These are phyloP conservation scores for Suhomyces coccinellae DNA, from an alignment of 1,139 yeast species.

Conservation along the genomic window DNA sequence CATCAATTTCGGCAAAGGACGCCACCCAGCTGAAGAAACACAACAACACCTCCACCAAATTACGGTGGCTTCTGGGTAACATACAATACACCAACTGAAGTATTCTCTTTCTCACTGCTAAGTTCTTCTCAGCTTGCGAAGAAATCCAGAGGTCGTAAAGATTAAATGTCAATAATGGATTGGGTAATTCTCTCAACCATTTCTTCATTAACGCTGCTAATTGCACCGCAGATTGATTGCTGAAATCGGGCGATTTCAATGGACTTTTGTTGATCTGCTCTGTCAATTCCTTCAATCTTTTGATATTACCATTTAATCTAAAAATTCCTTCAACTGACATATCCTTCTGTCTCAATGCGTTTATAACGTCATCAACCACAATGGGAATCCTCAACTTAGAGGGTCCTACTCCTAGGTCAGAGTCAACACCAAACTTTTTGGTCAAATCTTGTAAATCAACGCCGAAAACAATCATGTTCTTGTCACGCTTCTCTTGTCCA, in stretches of 20 bases:
- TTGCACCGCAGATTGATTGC: constrained; percentile 84
- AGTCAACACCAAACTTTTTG: constrained; percentile 77
- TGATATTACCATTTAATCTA: constrained; percentile 93
- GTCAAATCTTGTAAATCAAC: constrained; percentile 71
- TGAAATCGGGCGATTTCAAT: constrained; percentile 67
- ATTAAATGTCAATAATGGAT: constrained; percentile 77
- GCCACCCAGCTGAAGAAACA: constrained; percentile 95
- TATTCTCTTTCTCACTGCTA: constrained; percentile 51
- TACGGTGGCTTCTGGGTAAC: constrained; percentile 81
- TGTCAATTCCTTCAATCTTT: constrained; percentile 72
- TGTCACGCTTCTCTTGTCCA: constrained; percentile 30
- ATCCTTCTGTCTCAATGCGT: constrained; percentile 85
- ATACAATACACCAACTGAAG: constrained; percentile 74
- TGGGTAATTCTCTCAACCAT: constrained; percentile 89
- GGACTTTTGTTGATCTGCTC: constrained; percentile 78
- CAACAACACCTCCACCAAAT: constrained; percentile 80
- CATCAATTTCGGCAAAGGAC: constrained; percentile 87
- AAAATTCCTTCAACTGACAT: constrained; percentile 97
- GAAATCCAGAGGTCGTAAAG: constrained; percentile 80
- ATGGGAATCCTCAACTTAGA: constrained; percentile 78
- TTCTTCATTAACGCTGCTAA: constrained; percentile 91
- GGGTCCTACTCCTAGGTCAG: constrained; percentile 87
- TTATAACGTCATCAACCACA: constrained; percentile 80
- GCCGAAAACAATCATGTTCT: constrained; percentile 64
- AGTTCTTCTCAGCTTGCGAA: constrained; percentile 61